Evolutionary conservation across 805 yeast genomes (phyloP), one percentile per base, ranked within the genome.

Genomic region (Saturnispora hagleri): DNA sequence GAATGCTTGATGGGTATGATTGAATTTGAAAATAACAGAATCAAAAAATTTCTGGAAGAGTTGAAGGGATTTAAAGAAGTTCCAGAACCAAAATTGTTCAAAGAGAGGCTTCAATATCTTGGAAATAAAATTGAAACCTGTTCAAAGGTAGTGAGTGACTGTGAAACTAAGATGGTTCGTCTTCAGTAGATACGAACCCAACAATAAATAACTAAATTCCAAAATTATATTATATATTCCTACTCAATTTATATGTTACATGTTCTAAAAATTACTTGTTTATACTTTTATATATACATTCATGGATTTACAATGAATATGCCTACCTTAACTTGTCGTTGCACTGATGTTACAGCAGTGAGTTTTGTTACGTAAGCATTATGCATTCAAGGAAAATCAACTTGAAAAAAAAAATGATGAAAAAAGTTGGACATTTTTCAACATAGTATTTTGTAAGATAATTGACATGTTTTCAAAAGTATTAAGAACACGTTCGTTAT

Each of bases 41-140:
- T 91, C 48, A 63, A 69, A 48, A 76, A 75, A 57, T 73, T 79
- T 61, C 97, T 90, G 63, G 81, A 74, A 24, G 97, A 91, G 61
- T 68, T 91, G 43, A 69, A 69, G n/a, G 74, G 73, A 27, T 73
- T 86, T 48, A 75, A 81, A 1, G 72, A 70, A 44, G 69, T 81
- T 38, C 73, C 72, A 2, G 77, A 75, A 47, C 67, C 74, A 24
- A 80, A 77, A 60, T 74, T 79, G 48, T 76, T 86, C 63, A 77
- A 73, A 53, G 73, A 74, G 18, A 73, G 98, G 60, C 64, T 86
- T 53, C 76, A 75, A 34, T 90, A 85, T 59, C 66, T 90, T 45
- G 76, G 84, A 7, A 73, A 69, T 28, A 89, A 89, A 69, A 80
- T 90, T 54, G 79, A 78, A 9, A 69, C 72, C 0, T 75, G 86